Conservation (phyloP, 148 eudicot genomes). For the Cornus controversa region DNA sequence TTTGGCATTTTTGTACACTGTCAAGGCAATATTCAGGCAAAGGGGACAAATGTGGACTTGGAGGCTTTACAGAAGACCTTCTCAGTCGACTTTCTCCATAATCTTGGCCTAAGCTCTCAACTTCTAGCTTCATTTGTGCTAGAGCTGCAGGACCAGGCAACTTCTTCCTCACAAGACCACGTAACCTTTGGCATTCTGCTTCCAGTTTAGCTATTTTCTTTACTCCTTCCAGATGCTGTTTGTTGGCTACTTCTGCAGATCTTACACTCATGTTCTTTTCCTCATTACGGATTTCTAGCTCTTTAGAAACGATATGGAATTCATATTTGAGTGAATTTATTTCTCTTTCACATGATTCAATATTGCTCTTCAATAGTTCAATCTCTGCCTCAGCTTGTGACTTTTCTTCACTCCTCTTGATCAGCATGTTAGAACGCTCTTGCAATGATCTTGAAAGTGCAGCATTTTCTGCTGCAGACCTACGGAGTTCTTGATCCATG, state of each 20-base stretch:
- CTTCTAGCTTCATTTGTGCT: slow-evolving; percentile 97
- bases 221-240: slow-evolving; percentile 84
- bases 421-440: slow-evolving; percentile 79
- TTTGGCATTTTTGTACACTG: slow-evolving; percentile 53
- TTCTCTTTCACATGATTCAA: slow-evolving; percentile 79
- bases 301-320: slow-evolving; percentile 74
- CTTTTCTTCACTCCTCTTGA: slow-evolving; percentile 79
- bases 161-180: slow-evolving; percentile 93
- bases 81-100: slow-evolving; percentile 57
- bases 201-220: slow-evolving; percentile 91
- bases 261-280: slow-evolving; percentile 91
- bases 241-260: slow-evolving; percentile 89
- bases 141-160: slow-evolving; percentile 97
- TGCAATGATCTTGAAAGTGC: slow-evolving; percentile 75
- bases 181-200: slow-evolving; percentile 93
- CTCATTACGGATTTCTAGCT: slow-evolving; percentile 90
- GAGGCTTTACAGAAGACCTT: slow-evolving; percentile 71
- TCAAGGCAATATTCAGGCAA: slow-evolving; percentile 66
- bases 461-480: slow-evolving; percentile 67
- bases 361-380: slow-evolving; percentile 66
- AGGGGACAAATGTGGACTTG: slow-evolving; percentile 42
- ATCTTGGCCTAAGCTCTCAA: slow-evolving; percentile 75
- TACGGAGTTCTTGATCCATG: slow-evolving; percentile 62
- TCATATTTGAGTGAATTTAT: slow-evolving; percentile 91
- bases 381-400: slow-evolving; percentile 89